Conservation (phyloP, 257 asterid genomes). For the Cynanchum wilfordii region DNA sequence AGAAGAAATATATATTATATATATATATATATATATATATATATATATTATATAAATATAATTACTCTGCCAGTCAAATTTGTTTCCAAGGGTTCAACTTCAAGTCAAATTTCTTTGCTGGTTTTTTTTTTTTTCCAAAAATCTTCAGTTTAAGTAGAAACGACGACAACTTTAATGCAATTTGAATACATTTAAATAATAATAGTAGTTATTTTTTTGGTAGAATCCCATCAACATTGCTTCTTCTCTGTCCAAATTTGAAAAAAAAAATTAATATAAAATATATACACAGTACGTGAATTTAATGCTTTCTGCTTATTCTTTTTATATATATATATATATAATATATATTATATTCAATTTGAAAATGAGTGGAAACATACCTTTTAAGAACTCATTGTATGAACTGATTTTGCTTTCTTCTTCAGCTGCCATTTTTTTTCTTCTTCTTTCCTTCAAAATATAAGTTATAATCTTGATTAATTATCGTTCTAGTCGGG, state of each 20-base stretch:
- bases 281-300: neutral
- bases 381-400: no score
- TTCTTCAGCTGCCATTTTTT: no score
- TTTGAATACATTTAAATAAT: slow-evolving; percentile 4
- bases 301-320: neutral
- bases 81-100: neutral
- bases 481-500: no score
- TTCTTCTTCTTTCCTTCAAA: no score
- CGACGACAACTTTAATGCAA: slow-evolving; percentile 18
- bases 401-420: no score
- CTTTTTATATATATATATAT: no score
- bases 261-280: neutral
- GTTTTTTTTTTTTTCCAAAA: slow-evolving; percentile 1
- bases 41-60: no score
- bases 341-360: no score
- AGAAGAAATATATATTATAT: no score
- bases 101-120: neutral
- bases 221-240: neutral
- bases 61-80: neutral
- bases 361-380: neutral
- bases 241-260: neutral
- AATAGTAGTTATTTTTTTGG: neutral
- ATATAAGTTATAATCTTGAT: no score
- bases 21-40: no score
- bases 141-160: slow-evolving; percentile 8